Evolutionary conservation across 2,329 filamentous ascomycete genomes (phyloP).

Genomic region (Sarocladium brachiariae): DNA sequence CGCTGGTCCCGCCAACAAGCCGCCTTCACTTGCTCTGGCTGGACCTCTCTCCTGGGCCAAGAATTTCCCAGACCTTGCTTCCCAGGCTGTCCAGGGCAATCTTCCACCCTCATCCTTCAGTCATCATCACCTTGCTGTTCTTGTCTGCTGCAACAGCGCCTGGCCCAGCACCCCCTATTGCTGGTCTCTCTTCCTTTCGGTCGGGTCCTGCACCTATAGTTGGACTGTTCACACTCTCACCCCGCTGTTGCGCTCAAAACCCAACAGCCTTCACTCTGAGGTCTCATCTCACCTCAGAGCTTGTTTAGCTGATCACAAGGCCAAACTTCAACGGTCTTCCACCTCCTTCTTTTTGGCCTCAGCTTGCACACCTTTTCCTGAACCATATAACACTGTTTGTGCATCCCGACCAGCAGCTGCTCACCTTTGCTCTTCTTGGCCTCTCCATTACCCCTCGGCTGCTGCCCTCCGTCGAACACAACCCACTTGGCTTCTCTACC

Average conservation of each 20-base stretch:
- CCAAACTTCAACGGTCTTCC: not conserved
- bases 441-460: not conserved
- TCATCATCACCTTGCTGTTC: not conserved
- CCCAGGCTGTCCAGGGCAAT: too few relatives aligned
- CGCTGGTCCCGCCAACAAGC: too few relatives aligned
- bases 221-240: not conserved
- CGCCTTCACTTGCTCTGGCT: too few relatives aligned
- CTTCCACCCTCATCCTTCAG: not conserved
- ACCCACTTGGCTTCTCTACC: not conserved
- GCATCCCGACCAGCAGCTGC: not conserved
- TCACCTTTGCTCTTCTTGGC: not conserved
- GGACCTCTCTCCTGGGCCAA: too few relatives aligned
- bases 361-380: not conserved
- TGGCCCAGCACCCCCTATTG: not conserved
- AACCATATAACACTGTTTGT: not conserved
- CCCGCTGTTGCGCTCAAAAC: slow-evolving; percentile 3
- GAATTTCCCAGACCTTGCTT: too few relatives aligned
- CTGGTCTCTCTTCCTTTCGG: not conserved
- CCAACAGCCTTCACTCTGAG: not conserved
- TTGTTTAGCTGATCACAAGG: not conserved
- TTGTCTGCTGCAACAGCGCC: not conserved
- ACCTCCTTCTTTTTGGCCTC: not conserved
- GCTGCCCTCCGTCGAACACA: not conserved
- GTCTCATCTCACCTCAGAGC: slow-evolving; percentile 2
- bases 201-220: too few relatives aligned